phyloP scores from a whole-genome alignment of 2,329 filamentous ascomycete species.

The Teratosphaeria epicoccoides region DNA sequence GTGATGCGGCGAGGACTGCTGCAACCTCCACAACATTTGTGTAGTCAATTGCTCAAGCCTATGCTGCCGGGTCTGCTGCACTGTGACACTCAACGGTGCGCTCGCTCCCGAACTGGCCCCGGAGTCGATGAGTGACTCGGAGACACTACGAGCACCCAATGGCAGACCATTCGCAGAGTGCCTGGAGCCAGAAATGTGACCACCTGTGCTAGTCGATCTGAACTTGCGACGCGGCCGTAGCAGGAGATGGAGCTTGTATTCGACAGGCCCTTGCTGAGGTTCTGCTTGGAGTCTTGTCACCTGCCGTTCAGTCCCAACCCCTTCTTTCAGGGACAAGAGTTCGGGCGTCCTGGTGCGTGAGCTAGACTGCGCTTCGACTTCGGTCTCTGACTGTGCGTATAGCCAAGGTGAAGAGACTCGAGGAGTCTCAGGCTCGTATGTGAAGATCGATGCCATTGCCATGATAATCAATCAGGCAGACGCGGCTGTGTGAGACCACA shows the following conservation, averaged over 20 bases:
- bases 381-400: conserved; percentile 23
- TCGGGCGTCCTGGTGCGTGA: neutral
- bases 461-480: neutral
- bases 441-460: conserved; percentile 86
- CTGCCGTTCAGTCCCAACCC: neutral
- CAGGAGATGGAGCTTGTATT: conserved; percentile 91
- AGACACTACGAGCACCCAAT: conserved; percentile 16
- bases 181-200: conserved; percentile 41
- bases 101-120: conserved; percentile 4
- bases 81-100: conserved; percentile 30
- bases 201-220: conserved; percentile 53
- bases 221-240: conserved; percentile 68
- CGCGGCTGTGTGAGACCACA: neutral
- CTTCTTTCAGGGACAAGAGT: neutral
- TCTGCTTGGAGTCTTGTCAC: conserved; percentile 63
- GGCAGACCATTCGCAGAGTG: conserved; percentile 29
- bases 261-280: conserved; percentile 85
- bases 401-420: conserved; percentile 87
- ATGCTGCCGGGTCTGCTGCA: conserved; percentile 65
- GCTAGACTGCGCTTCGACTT: conserved; percentile 1
- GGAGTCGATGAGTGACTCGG: conserved; percentile 12
- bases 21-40: conserved; percentile 84
- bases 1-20: conserved; percentile 90
- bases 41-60: conserved; percentile 86
- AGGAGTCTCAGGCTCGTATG: conserved; percentile 79